Conservation (phyloP, 768 basidiomycete species). For the Tricholoma furcatifolium region DNA sequence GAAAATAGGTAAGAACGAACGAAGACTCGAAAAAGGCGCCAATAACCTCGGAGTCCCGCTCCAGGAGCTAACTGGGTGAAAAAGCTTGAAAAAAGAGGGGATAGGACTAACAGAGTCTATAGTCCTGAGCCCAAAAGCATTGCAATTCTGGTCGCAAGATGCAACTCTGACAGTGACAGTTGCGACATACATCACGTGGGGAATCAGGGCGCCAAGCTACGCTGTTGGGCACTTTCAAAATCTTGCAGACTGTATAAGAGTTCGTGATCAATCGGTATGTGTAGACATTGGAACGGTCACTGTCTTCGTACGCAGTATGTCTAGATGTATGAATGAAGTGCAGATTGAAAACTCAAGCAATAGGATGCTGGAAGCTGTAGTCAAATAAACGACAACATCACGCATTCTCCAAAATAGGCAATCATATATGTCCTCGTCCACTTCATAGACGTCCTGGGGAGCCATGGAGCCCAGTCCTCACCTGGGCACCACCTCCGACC, state of each 20-base stretch:
- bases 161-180: constrained; percentile 4
- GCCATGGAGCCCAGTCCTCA: constrained; percentile 33
- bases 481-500: constrained; percentile 47
- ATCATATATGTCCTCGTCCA: background rate
- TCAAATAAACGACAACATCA: constrained; percentile 7
- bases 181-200: background rate
- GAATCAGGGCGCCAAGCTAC: too few species aligned
- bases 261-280: too few species aligned
- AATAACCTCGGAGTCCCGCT: constrained; percentile 8
- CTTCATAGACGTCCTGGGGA: constrained; percentile 29
- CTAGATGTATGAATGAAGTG: too few species aligned
- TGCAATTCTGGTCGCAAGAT: background rate
- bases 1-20: background rate
- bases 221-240: too few species aligned
- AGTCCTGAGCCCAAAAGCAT: constrained; percentile 3
- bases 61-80: background rate
- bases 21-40: background rate
- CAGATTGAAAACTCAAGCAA: too few species aligned
- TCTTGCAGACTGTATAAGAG: too few species aligned
- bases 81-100: background rate
- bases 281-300: too few species aligned
- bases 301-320: too few species aligned
- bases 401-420: constrained; percentile 22
- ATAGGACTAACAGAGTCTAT: background rate
- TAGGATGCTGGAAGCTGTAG: background rate